Base-by-base conservation (phyloP, 2,329 filamentous ascomycete genomes). In the Ophiocordyceps polyrhachis-furcata region DNA sequence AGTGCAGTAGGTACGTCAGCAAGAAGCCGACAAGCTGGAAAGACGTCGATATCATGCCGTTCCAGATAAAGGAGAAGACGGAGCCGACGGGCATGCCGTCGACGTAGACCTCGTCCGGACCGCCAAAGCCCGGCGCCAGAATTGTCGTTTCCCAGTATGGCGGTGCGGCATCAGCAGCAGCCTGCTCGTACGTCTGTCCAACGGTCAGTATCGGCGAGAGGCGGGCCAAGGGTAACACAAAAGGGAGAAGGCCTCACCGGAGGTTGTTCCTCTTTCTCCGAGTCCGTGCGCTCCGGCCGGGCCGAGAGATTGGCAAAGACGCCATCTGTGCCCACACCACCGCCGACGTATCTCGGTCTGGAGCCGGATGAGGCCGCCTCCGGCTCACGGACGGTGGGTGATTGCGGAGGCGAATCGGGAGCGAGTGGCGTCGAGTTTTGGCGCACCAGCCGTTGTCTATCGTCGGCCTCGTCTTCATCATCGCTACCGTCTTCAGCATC, bases 141-240 rank as follows among this genome's bases (percentile, higher is more conserved):
- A 98, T 95, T 0, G 91, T 96, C 6, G 91, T 98, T 68, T 98
- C 91, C 91, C 91, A 98, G 64, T 98, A 98, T 0, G 91, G 91
- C 1, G 91, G 91, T 42, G 91, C 91, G 21, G 87, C 83, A 62
- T 98, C 91, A 40, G 89, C 89, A 3, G 91, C 91, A 15, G 91
- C 91, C 76, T 96, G 89, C 71, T 98, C 91, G 61, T 98, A 98
- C 32, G 89, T 88, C 85, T 95, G 14, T 55, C 48, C 31, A 37
- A 43, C 40, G 43, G 49, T 70, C 57, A 68, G 64, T 53, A 53
- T 53, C 7, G n/a, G 6, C 4, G 35, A 23, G 21, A 23, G 6
- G n/a, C n/a, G 21, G 21, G 21, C 3, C 3, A 35, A 15, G 12
- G 38, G 46, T 11, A 9, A 17, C 6, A 17, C 2, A 6, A 25